Base-by-base conservation (phyloP, 2,329 filamentous ascomycete species). In the Phaeoacremonium minimum region DNA sequence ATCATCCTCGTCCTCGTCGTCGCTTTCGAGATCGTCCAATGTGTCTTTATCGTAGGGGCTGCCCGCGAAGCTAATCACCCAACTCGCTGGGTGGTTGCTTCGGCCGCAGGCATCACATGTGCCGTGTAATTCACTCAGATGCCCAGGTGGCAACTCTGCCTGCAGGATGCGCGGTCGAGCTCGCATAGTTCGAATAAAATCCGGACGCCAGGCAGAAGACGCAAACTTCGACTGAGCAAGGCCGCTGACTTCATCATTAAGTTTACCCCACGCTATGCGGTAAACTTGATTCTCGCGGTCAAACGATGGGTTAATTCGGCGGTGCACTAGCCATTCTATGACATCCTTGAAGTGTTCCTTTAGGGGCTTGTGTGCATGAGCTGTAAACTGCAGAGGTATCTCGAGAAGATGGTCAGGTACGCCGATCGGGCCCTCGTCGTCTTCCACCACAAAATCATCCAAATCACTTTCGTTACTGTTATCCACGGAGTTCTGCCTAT, bases 281-380 rank as follows among this genome's bases (percentile, higher is more conserved):
- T 88, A 93, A 11, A 88, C 63, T 7, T 75, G 67, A 41, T 86
- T 77, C 5, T 73, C 62, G 14, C 72, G 52, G 9, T 73, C 63
- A 49, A 89, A 90, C 0, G 69, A 77, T 0, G 85, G 85, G 46
- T 89, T 83, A 34, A 93, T 70, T 47, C 83, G 82, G 52, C 85
- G 85, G 50, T 88, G 84, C 3, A 91, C 80, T 61, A 90, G 83
- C 85, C 85, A 91, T 53, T 88, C 84, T 3, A 91, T 69, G 0
- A 78, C 83, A 48, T 82, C 79, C 32, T 75, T 76, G 63, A 91
- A 91, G 33, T 89, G 77, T 28, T 87, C 80, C 45, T 80, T 81
- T 0, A 82, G 64, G 34, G 83, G 83, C 46, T 81, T 80, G 43
- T 80, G 78, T 0, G 77, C 73, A 38, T 83, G 72, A 4, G 71